Percentiles rank a stretch among this genome's conserved stretches.
Conservation (phyloP, 768 basidiomycete genomes). For the Chlorophyllum brunneum region DNA sequence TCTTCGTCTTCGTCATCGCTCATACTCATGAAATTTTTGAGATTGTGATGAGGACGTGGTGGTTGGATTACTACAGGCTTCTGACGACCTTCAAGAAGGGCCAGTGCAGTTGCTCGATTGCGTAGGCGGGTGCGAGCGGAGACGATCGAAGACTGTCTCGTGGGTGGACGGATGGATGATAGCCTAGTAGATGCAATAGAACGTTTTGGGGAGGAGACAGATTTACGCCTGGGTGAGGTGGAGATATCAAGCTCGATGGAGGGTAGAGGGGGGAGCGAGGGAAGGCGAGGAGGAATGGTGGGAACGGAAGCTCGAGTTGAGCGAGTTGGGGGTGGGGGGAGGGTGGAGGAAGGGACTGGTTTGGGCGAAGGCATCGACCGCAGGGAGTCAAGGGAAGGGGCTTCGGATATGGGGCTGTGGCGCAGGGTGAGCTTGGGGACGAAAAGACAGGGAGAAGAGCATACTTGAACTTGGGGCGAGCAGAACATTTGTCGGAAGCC, state of each 20-base stretch:
- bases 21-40: constrained; percentile 63
- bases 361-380: constrained; percentile 56
- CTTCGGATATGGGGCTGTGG: constrained; percentile 23
- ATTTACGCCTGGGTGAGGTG: constrained; percentile 13
- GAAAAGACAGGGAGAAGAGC: constrained; percentile 8
- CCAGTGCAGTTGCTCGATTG: constrained; percentile 60
- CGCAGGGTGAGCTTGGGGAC: neutral
- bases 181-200: constrained; percentile 12
- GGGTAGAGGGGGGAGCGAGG: constrained; percentile 25
- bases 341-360: constrained; percentile 50
- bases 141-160: constrained; percentile 30
- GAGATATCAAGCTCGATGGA: constrained; percentile 23
- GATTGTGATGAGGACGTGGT: constrained; percentile 15
- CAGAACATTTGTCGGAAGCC: constrained; percentile 18
- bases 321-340: constrained; percentile 39
- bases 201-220: constrained; percentile 20
- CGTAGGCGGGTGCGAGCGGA: constrained; percentile 41
- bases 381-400: constrained; percentile 33
- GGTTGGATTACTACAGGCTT: constrained; percentile 10
- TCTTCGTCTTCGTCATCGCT: constrained; percentile 58
- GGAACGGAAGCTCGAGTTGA: constrained; percentile 17
- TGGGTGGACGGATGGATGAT: constrained; percentile 7
- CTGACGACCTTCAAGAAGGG: constrained; percentile 56
- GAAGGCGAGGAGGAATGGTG: constrained; percentile 26
- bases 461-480: constrained; percentile 19